These are phyloP conservation scores for Aureoboletus auriporus DNA, from an alignment of 768 basidiomycete species.

Conservation along the genomic window DNA sequence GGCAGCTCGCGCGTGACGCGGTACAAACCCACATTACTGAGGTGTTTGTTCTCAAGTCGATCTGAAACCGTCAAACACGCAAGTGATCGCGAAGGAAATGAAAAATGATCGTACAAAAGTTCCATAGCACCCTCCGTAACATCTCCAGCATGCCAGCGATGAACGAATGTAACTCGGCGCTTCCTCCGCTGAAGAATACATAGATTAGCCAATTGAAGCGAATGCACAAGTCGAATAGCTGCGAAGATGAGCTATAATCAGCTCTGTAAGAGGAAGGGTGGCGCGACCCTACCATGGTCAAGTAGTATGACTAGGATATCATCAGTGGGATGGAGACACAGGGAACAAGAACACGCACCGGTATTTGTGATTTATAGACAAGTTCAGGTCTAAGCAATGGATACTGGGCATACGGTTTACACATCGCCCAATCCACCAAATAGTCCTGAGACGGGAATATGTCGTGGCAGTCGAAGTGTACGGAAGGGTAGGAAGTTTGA, in stretches of 20 bases:
- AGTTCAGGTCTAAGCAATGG: slow-evolving; percentile 71
- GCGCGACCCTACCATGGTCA: slow-evolving; percentile 57
- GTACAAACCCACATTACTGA: slow-evolving; percentile 91
- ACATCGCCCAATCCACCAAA: slow-evolving; percentile 88
- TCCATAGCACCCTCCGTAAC: slow-evolving; percentile 84
- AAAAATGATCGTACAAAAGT: slow-evolving; percentile 61
- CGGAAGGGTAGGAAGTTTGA: neutral
- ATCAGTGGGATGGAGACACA: neutral
- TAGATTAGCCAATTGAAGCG: slow-evolving; percentile 86
- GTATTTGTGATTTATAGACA: slow-evolving; percentile 60
- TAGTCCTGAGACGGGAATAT: slow-evolving; percentile 54
- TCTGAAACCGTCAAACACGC: slow-evolving; percentile 34
- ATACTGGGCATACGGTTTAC: slow-evolving; percentile 52
- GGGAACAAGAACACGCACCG: slow-evolving; percentile 38
- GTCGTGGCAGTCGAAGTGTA: neutral
- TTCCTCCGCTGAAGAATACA: slow-evolving; percentile 49
- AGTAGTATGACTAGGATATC: slow-evolving; percentile 60
- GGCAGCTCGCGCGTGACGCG: slow-evolving; percentile 84
- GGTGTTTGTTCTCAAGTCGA: slow-evolving; percentile 86
- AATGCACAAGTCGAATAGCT: slow-evolving; percentile 69
- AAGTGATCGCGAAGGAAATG: neutral
- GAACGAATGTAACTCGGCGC: slow-evolving; percentile 57
- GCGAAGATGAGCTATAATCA: neutral
- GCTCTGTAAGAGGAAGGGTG: neutral
- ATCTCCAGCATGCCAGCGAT: slow-evolving; percentile 71